phyloP scores from a whole-genome alignment of 495 filamentous ascomycete genomes.

The Penicillium dipodomyicola region DNA sequence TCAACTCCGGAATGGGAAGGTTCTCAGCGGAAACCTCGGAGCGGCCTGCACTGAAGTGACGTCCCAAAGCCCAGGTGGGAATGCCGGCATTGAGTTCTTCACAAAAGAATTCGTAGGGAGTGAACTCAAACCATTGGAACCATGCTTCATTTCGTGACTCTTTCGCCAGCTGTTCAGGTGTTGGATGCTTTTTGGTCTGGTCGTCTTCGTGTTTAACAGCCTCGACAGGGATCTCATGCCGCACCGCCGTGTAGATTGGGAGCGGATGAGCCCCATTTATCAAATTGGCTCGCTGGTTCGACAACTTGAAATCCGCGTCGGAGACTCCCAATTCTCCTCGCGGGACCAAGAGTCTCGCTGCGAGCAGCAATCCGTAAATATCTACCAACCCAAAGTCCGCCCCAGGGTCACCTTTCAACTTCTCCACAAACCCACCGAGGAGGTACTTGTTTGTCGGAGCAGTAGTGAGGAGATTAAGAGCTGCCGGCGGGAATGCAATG shows the following conservation, averaged over 20 bases:
- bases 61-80: constrained; percentile 88
- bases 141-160: constrained; percentile 73
- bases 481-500: constrained; percentile 85
- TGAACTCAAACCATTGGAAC: constrained; percentile 99
- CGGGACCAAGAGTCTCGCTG: constrained; percentile 79
- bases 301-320: constrained; percentile 79
- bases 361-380: constrained; percentile 82
- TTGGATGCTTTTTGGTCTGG: constrained; percentile 25
- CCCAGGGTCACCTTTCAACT: constrained; percentile 74
- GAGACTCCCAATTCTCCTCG: constrained; percentile 75
- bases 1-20: constrained; percentile 72
- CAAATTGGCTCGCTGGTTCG: constrained; percentile 72
- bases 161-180: constrained; percentile 52
- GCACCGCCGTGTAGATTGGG: constrained; percentile 91
- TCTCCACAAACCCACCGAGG: constrained; percentile 83
- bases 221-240: constrained; percentile 84
- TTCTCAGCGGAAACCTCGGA: constrained; percentile 56
- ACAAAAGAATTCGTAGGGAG: constrained; percentile 94
- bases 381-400: constrained; percentile 90
- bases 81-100: constrained; percentile 90
- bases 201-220: constrained; percentile 41
- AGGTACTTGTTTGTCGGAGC: constrained; percentile 92
- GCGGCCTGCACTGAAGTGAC: constrained; percentile 70
- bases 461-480: constrained; percentile 69
- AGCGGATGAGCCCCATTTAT: constrained; percentile 75